Evolutionary conservation across 331 rosid species (phyloP).

Genomic region (Malus hybrid): DNA sequence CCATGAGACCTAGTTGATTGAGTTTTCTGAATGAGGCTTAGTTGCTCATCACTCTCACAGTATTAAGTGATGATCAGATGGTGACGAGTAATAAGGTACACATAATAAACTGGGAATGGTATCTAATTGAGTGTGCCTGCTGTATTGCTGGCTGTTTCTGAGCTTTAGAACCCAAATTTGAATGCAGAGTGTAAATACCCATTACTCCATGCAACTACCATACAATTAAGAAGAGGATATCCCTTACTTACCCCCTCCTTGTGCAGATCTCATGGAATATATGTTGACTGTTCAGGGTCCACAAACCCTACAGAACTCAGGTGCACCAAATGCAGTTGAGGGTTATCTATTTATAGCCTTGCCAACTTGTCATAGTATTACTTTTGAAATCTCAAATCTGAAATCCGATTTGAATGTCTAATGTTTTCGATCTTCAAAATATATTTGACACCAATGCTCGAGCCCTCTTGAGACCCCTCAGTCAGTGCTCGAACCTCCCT

Average conservation of each 20-base stretch:
- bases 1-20: not conserved
- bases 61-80: not conserved
- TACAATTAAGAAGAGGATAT: conserved; percentile 20
- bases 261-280: conserved; percentile 6
- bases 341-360: not conserved
- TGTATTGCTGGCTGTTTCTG: not conserved
- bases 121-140: conserved; percentile 3
- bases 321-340: conserved; percentile 1
- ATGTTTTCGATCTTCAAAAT: not conserved
- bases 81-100: not conserved
- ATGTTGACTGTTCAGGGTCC: conserved; percentile 10
- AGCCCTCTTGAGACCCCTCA: no score
- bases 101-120: not conserved
- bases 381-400: not conserved
- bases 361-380: not conserved
- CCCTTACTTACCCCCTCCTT: not conserved
- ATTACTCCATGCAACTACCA: conserved; percentile 46
- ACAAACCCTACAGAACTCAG: conserved; percentile 4
- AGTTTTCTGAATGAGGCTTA: not conserved
- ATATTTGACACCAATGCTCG: no score
- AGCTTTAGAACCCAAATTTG: conserved; percentile 14
- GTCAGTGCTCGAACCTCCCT: not conserved
- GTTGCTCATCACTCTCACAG: not conserved
- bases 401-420: not conserved
- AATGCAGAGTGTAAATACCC: conserved; percentile 36